Evolutionary conservation across 2,329 filamentous ascomycete species (phyloP), one percentile per base, ranked within the genome.

Genomic region (Alternaria triticina): DNA sequence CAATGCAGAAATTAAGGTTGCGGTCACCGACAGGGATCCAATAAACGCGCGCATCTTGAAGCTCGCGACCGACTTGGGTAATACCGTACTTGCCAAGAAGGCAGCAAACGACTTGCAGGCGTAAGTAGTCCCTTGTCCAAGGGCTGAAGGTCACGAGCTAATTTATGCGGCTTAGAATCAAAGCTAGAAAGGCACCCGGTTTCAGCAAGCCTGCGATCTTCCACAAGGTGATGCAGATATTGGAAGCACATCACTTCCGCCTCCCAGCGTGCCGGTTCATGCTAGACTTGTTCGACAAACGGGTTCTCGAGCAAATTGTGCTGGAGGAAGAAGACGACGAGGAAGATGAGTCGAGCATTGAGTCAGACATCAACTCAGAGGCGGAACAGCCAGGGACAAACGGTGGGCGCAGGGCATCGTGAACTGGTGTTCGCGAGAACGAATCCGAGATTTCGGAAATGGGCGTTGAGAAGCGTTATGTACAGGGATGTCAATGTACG

Each of bases 231-330:
- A 90, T 99, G 84, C 87, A 88, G 9, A 85, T 98, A 52, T 86
- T 99, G 62, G 94, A 97, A 79, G 90, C 89, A 70, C 95, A 97
- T 73, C 93, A 96, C 76, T 98, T 96, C 80, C 88, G 94, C 22
- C 86, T 99, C 3, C 91, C 90, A 1, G 91, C 96, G 27, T 91
- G 95, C 65, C 90, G 95, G 49, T 94, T 97, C 81, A 91, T 97
- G 36, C 90, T 98, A 63, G 96, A 98, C 76, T 82, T 99, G 22
- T 99, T 99, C 74, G 95, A 98, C 74, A 96, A 95, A 81, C 90
- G 88, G 62, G 92, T 98, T 46, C 86, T 98, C 81, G 86, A 94
- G 67, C 88, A 89, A 68, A 92, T 97, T 64, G 91, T 99, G 12
- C 89, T 97, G 61, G 90, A 91, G 55, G 91, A 92, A 71, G 91